Base-by-base conservation (phyloP, 192 early-diverging fungal species). In the Coemansia sp. region DNA sequence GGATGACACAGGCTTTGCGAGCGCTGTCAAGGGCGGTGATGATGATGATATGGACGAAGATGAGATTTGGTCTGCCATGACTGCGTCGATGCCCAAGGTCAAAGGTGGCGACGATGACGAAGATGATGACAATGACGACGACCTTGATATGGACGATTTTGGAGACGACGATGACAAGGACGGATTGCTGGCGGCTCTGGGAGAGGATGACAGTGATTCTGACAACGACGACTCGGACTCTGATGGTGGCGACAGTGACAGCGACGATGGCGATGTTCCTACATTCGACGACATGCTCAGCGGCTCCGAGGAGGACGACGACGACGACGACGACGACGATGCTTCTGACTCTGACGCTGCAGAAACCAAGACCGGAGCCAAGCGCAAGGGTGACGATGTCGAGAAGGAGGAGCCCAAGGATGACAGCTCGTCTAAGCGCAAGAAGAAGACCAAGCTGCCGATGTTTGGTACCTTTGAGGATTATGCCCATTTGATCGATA, bases 31-130 rank as follows among this genome's bases (percentile, higher is more conserved):
- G 60, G 61, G 32, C 6, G 31, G 51, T 5, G 51, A 28, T 57
- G 83, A 83, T 8, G 69, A 65, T 29, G 70, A 68, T 11, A 86
- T 88, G 49, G 89, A 84, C 28, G 95, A 97, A 58, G 95, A 95
- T 25, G 92, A 95, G 77, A 84, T 94, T 29, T 95, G 93, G 93
- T 69, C 86, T 29, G 96, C 94, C 7, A 98, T 98, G 92, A 85
- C 86, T 40, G 68, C 75, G 31, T 87, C 84, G 56, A 85, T 89
- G 76, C 88, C 90, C 31, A 71, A 67, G 30, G 66, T 56, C 8
- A 83, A 79, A 66, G 88, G 79, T 33, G 82, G 73, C 29, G 78
- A 83, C 20, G 86, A 87, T 32, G 85, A 82, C 10, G 76, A 76
- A 18, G 83, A 87, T n/a, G 74, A 81, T 60, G 83, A 71, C 1